Evolutionary conservation across 139 green algal genomes (phyloP), one percentile per base, ranked within the genome.

Genomic region (Chlamydomonas asymmetrica): DNA sequence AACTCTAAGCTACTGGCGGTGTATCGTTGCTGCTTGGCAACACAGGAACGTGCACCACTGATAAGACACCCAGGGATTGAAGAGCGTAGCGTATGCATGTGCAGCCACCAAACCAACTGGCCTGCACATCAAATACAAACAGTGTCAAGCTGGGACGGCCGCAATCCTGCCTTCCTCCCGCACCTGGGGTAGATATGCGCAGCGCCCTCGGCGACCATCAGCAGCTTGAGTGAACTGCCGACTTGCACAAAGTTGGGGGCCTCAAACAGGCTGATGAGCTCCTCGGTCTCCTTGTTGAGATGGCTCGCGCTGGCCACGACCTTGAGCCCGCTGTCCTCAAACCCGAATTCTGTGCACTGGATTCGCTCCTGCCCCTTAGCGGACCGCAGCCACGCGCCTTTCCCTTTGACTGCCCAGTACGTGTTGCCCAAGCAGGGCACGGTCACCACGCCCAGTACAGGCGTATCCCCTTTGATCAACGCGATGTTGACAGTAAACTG

Each of bases 401-500:
- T 84, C 38, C 87, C 89, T 64, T 90, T 73, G 20, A 89, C 88
- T 5, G 93, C 93, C 80, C 82, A 91, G 75, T 85, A 80, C 1
- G 72, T 80, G 67, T 80, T 84, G 37, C 45, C 66, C 65, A 76
- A 66, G 77, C 60, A 80, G 4, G 93, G 93, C 38, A 92, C 88
- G 31, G 96, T 88, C 60, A 97, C 92, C 38, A 97, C 91, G 7
- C 93, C 92, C 70, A 97, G 41, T n/a, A 97, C 78, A 0, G 92
- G 89, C 8, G 63, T 70, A 35, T 65, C 63, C 45, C 74, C 74
- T 56, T 84, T 63, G 34, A 82, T 75, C 2, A 97, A 86, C 2
- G 89, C 93, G 67, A 97, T 96, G 84, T 96, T 97, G 37, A 97
- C 90, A 0, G 92, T 96, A 84, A 97, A 97, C 52, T 84, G 73